Conservation (phyloP, 2,329 filamentous ascomycete species). For the Purpureocillium lavendulum region DNA sequence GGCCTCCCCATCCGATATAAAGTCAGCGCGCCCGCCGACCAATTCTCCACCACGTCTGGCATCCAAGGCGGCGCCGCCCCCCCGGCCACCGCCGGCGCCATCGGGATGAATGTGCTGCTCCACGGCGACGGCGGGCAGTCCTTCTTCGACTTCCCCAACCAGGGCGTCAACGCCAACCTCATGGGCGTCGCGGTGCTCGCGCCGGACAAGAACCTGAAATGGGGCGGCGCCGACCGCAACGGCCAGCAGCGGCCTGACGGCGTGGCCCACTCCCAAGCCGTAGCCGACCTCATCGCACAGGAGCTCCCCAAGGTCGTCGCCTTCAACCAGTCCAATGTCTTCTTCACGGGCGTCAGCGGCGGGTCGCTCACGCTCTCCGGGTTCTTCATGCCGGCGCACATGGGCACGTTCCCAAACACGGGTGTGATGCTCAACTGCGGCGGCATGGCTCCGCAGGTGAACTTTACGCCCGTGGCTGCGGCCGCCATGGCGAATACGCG, state of each 20-base stretch:
- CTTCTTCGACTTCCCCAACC: slow-evolving; percentile 50
- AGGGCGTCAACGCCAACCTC: slow-evolving; percentile 39
- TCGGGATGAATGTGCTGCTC: slow-evolving; percentile 48
- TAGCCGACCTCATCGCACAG: slow-evolving; percentile 40
- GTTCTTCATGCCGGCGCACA: slow-evolving; percentile 50
- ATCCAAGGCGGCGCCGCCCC: slow-evolving; percentile 33
- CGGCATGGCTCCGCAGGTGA: slow-evolving; percentile 43
- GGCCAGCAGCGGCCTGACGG: slow-evolving; percentile 46
- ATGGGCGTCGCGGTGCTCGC: slow-evolving; percentile 46
- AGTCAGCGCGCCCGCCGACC: slow-evolving; percentile 43
- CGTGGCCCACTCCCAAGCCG: slow-evolving; percentile 45
- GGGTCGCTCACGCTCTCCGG: slow-evolving; percentile 44
- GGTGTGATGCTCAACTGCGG: slow-evolving; percentile 51
- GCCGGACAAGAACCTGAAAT: slow-evolving; percentile 46
- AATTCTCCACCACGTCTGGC: slow-evolving; percentile 41
- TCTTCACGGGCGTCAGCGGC: slow-evolving; percentile 50
- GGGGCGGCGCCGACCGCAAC: slow-evolving; percentile 39
- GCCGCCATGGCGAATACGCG: slow-evolving; percentile 35
- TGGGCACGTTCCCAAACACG: slow-evolving; percentile 38
- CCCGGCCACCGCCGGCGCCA: slow-evolving; percentile 20
- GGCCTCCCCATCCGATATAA: slow-evolving; percentile 47
- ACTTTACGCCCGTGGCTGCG: slow-evolving; percentile 30
- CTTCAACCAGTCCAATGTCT: slow-evolving; percentile 42
- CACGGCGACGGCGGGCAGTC: slow-evolving; percentile 53
- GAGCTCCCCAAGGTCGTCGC: slow-evolving; percentile 44